These are phyloP conservation scores for Pyropia yezoensis DNA, from an alignment of 23 red algal genomes.

Conservation along the genomic window DNA sequence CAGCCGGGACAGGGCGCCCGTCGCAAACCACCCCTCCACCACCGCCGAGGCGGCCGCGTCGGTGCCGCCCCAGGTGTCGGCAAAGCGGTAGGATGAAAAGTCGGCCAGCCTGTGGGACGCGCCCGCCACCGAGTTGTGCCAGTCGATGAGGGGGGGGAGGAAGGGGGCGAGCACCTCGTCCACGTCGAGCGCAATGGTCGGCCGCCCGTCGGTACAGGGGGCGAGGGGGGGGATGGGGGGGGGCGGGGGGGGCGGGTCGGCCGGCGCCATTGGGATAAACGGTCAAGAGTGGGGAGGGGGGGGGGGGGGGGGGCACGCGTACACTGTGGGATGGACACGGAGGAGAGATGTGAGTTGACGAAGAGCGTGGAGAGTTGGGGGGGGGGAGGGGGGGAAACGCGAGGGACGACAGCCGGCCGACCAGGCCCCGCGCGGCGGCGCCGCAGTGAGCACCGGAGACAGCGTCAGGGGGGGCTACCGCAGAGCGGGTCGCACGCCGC, in stretches of 20 bases:
- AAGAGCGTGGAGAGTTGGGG: too few species aligned
- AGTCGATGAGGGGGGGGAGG: conserved; percentile 25
- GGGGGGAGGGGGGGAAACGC: too few species aligned
- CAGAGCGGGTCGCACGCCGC: too few species aligned
- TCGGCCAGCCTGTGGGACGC: not conserved
- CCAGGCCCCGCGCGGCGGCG: too few species aligned
- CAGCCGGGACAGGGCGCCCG: conserved; percentile 35
- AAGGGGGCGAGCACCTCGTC: conserved; percentile 66
- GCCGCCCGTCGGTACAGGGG: not conserved
- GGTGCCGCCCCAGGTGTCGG: conserved; percentile 76
- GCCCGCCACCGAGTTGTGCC: conserved; percentile 26
- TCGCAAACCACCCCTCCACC: conserved; percentile 65
- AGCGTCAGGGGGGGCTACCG: too few species aligned
- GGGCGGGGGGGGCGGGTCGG: not conserved
- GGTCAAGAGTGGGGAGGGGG: too few species aligned
- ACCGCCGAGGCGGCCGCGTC: conserved; percentile 43
- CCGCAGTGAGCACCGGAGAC: too few species aligned
- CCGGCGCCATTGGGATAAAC: not conserved
- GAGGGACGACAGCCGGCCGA: too few species aligned
- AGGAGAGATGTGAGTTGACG: too few species aligned
- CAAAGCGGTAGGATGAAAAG: conserved; percentile 24
- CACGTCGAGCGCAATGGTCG: conserved; percentile 56
- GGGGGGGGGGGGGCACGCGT: too few species aligned
- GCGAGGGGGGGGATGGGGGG: not conserved
- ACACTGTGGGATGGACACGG: too few species aligned